phyloP scores from a whole-genome alignment of 2,329 filamentous ascomycete species.

The Curvularia verruculosa region DNA sequence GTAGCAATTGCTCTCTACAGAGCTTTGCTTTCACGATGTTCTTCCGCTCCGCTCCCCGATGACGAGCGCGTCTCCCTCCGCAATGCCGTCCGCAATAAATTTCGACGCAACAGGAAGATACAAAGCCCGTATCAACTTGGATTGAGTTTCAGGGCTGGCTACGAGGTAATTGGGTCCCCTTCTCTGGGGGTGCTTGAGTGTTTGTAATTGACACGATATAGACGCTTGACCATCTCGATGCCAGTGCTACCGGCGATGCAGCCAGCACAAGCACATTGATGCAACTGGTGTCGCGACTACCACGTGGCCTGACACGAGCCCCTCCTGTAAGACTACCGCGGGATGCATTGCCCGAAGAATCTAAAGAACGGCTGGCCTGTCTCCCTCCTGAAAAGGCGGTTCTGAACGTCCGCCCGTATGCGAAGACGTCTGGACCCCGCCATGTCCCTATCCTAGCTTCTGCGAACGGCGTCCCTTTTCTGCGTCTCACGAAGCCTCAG shows the following conservation, averaged over 20 bases:
- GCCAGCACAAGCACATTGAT: slow-evolving; percentile 29
- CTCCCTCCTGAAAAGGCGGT: slow-evolving; percentile 47
- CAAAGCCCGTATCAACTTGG: slow-evolving; percentile 66
- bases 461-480: slow-evolving; percentile 65
- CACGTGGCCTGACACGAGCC: slow-evolving; percentile 44
- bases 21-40: slow-evolving; percentile 67
- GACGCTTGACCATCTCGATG: slow-evolving; percentile 54
- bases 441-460: slow-evolving; percentile 65
- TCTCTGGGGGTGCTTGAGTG: not conserved
- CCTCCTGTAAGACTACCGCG: slow-evolving; percentile 13
- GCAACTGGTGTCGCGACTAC: slow-evolving; percentile 47
- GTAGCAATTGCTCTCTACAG: slow-evolving; percentile 74
- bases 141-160: slow-evolving; percentile 69
- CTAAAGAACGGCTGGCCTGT: slow-evolving; percentile 33
- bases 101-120: slow-evolving; percentile 64
- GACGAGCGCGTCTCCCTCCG: slow-evolving; percentile 60
- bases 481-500: slow-evolving; percentile 72
- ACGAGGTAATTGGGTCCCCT: slow-evolving; percentile 60
- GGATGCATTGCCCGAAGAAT: slow-evolving; percentile 11
- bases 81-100: slow-evolving; percentile 66
- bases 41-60: slow-evolving; percentile 59
- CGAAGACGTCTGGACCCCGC: slow-evolving; percentile 59
- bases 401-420: slow-evolving; percentile 60
- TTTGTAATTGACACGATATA: slow-evolving; percentile 24
- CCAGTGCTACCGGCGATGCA: slow-evolving; percentile 43